A percentile compares a stretch with the other conserved stretches of the same genome.
Evolutionary conservation across 306 rosid genomes (phyloP).

Genomic region (Biancaea sappan): DNA sequence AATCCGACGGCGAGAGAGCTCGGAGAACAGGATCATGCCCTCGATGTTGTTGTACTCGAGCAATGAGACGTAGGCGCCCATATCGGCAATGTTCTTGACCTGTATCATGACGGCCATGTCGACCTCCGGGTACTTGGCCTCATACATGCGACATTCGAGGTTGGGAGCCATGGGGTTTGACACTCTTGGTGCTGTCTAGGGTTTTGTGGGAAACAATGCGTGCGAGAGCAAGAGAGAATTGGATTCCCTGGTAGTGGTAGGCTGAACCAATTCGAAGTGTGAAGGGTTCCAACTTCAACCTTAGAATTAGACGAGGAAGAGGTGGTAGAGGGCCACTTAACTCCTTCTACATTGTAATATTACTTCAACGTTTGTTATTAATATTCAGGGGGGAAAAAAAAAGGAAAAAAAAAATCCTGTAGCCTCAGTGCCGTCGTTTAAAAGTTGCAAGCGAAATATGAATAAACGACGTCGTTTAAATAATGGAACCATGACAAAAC

Average conservation of each 20-base stretch:
- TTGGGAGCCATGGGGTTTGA: slow-evolving; percentile 44
- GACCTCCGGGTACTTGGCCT: slow-evolving; percentile 82
- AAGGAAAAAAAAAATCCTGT: no score
- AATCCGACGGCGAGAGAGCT: slow-evolving; percentile 96
- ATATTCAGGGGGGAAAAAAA: no score
- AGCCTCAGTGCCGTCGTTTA: no score
- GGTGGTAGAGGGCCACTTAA: background rate
- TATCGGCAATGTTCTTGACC: no score
- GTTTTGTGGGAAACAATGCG: background rate
- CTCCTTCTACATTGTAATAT: background rate
- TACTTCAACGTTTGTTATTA: no score
- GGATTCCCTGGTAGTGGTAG: background rate
- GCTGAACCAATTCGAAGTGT: background rate
- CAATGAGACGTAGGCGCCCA: no score
- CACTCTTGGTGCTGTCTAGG: background rate
- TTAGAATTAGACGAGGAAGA: background rate
- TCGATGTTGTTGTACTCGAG: no score
- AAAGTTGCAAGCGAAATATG: no score
- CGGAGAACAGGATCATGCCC: no score
- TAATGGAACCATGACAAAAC: no score
- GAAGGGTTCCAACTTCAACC: background rate
- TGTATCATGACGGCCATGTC: slow-evolving; percentile 97
- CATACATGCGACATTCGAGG: slow-evolving; percentile 93
- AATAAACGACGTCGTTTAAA: no score
- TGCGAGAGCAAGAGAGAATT: background rate